A percentile compares a stretch with the other conserved stretches of the same genome.
phyloP scores from a whole-genome alignment of 768 basidiomycete species.

The Pisolithus orientalis region DNA sequence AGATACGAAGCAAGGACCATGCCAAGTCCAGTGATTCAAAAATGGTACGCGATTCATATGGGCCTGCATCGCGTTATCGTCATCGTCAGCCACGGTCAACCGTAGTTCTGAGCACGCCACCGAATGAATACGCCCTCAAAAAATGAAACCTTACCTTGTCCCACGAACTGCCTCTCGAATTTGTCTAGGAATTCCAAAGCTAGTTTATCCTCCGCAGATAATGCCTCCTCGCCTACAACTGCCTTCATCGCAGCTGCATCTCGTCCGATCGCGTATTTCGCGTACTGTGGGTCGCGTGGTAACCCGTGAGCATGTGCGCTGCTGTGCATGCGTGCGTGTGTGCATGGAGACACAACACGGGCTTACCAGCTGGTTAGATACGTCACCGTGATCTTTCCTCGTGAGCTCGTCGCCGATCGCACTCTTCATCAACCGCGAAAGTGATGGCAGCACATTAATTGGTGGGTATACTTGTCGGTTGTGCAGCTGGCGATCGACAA shows the following conservation, averaged over 20 bases:
- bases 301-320: constrained; percentile 6
- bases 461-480: constrained; percentile 98
- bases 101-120: background rate
- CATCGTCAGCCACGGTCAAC: constrained; percentile 5
- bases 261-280: constrained; percentile 96
- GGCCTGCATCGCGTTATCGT: constrained; percentile 40
- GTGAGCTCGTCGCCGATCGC: constrained; percentile 98
- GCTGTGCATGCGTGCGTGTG: constrained; percentile 1
- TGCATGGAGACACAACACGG: constrained; percentile 14
- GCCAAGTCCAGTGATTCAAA: constrained; percentile 97
- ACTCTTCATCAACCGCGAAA: constrained; percentile 99
- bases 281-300: constrained; percentile 54
- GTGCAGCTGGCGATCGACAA: constrained; percentile 93
- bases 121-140: constrained; percentile 7
- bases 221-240: constrained; percentile 96
- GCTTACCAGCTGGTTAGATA: constrained; percentile 94
- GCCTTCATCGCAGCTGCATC: constrained; percentile 99
- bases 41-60: constrained; percentile 92
- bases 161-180: constrained; percentile 96
- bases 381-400: constrained; percentile 97
- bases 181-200: constrained; percentile 96
- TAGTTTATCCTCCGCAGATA: constrained; percentile 92
- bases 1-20: constrained; percentile 94
- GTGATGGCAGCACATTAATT: constrained; percentile 97
- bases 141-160: constrained; percentile 62